Percentiles rank a stretch among this genome's conserved stretches.
These are phyloP conservation scores for Fusarium aywerte DNA, from an alignment of 2,329 filamentous ascomycete species.

Conservation along the genomic window DNA sequence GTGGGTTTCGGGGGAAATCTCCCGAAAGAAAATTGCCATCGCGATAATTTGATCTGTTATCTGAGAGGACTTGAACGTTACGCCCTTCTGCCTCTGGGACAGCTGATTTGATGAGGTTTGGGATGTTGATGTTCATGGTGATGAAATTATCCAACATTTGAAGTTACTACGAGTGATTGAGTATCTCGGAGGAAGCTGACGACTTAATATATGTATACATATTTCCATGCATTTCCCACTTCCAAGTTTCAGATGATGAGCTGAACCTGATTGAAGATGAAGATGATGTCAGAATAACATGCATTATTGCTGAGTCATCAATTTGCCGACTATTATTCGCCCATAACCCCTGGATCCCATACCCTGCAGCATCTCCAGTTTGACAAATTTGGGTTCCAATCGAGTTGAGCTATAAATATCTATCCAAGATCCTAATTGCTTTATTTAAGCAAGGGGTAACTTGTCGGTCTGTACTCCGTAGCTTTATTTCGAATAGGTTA, in stretches of 20 bases:
- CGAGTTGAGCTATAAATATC: neutral
- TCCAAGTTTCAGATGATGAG: constrained; percentile 28
- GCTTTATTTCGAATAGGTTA: no score
- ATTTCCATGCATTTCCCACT: constrained; percentile 23
- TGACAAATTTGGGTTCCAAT: neutral
- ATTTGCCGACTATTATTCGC: neutral
- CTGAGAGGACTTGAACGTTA: constrained; percentile 47
- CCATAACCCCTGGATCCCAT: neutral
- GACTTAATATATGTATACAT: constrained; percentile 8
- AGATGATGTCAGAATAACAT: constrained; percentile 30
- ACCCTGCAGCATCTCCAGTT: neutral
- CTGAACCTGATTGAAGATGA: constrained; percentile 22
- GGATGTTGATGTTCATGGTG: constrained; percentile 46
- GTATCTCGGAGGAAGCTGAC: neutral
- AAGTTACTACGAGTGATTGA: no score
- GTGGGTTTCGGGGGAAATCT: constrained; percentile 52
- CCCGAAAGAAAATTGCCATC: constrained; percentile 56
- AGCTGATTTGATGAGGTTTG: constrained; percentile 47
- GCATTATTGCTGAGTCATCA: constrained; percentile 12
- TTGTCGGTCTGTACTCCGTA: no score
- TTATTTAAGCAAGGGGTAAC: no score
- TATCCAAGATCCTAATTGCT: no score
- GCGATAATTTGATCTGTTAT: constrained; percentile 52
- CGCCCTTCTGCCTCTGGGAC: constrained; percentile 49
- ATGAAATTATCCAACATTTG: neutral